Conservation (phyloP, 1,284 basidiomycete genomes). For the Leccinum fallax region DNA sequence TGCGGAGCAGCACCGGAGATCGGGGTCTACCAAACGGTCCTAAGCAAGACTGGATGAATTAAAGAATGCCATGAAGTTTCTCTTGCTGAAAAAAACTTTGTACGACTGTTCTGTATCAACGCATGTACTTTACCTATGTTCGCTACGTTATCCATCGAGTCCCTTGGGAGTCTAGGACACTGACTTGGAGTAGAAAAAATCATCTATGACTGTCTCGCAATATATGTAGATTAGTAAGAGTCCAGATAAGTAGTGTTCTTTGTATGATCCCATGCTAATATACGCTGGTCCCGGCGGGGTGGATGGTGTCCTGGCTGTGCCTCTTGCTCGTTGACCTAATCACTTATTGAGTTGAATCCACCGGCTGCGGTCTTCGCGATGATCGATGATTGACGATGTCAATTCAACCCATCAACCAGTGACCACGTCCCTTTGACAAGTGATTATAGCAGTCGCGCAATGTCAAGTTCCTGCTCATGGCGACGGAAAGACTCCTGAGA, state of each 20-base stretch:
- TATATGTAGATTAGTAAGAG: background rate
- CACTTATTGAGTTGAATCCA: no score
- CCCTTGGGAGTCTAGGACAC: background rate
- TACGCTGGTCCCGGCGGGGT: background rate
- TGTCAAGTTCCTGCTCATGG: background rate
- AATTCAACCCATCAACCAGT: background rate
- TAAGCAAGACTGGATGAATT: background rate
- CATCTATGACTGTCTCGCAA: background rate
- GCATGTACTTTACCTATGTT: background rate
- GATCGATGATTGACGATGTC: background rate
- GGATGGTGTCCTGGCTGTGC: background rate
- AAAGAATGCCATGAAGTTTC: background rate
- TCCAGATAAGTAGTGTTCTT: background rate
- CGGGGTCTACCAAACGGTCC: constrained; percentile 8
- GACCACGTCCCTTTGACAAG: background rate
- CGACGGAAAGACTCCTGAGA: background rate
- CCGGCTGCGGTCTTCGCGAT: no score
- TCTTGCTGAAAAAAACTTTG: background rate
- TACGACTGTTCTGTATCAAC: constrained; percentile 6
- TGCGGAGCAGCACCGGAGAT: constrained; percentile 12
- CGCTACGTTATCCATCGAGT: background rate
- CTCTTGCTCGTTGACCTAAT: no score
- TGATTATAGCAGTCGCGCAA: background rate
- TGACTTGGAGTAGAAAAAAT: background rate
- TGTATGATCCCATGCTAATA: background rate